A percentile compares a stretch with the other conserved stretches of the same genome.
Evolutionary conservation across 805 yeast genomes (phyloP).

Genomic region (Maudiozyma turicensis): DNA sequence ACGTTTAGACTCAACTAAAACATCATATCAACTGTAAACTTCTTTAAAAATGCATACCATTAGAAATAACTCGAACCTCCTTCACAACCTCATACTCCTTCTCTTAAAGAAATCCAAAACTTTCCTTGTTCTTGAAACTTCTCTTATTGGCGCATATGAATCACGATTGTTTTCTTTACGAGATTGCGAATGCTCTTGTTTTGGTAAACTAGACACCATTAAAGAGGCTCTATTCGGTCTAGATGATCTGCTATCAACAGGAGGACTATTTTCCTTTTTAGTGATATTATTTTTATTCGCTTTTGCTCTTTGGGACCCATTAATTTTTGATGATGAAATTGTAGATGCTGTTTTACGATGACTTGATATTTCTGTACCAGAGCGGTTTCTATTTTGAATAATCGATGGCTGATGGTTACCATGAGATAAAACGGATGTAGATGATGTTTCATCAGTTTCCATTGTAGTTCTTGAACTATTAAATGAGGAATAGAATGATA

Average conservation of each 20-base stretch:
- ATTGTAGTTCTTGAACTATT: not conserved
- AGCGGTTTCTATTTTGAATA: not conserved
- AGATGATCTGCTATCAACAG: not conserved
- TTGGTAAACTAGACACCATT: conserved; percentile 6
- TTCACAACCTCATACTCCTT: conserved; percentile 37
- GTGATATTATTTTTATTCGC: not conserved
- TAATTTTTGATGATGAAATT: not conserved
- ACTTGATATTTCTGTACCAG: not conserved
- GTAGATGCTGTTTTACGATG: conserved; percentile 4
- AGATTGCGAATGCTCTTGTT: not conserved
- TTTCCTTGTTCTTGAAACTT: conserved; percentile 56
- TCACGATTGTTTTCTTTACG: not conserved
- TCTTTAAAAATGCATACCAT: not conserved
- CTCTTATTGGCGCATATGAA: not conserved
- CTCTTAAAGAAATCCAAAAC: conserved; percentile 74
- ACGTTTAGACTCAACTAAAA: not conserved
- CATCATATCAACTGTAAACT: not conserved
- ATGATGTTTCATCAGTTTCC: not conserved
- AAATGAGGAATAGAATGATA: conserved; percentile 8
- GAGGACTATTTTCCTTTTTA: not conserved
- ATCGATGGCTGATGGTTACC: not conserved
- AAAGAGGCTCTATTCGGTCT: conserved; percentile 7
- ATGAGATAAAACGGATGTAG: not conserved
- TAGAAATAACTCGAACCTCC: not conserved
- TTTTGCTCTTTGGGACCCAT: not conserved